Conservation (phyloP, 2,329 filamentous ascomycete species). For the Capronia americana region DNA sequence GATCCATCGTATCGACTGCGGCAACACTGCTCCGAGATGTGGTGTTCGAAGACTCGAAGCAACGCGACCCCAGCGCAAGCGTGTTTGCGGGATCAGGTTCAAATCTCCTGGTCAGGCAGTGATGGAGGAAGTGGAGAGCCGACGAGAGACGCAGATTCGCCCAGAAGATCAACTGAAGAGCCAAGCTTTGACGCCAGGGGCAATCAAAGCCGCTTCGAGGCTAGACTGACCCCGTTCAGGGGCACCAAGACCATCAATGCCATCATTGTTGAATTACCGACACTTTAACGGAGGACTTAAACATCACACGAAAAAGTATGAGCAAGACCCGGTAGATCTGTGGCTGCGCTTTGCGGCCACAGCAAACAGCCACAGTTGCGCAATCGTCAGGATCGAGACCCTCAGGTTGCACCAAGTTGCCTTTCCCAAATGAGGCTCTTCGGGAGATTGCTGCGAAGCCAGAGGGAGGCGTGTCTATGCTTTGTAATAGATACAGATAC, state of each 20-base stretch:
- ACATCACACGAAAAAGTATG: conserved; percentile 2
- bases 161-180: neutral
- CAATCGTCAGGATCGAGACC: neutral
- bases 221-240: neutral
- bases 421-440: neutral
- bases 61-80: neutral
- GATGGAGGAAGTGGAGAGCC: conserved; percentile 31
- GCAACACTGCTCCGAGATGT: conserved; percentile 6
- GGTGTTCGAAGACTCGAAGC: neutral
- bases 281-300: neutral
- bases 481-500: neutral
- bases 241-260: neutral
- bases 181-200: conserved; percentile 24
- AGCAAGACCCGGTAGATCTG: conserved; percentile 6
- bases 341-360: conserved; percentile 15
- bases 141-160: conserved; percentile 23
- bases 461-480: neutral
- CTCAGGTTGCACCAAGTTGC: neutral
- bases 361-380: conserved; percentile 11
- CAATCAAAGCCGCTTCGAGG: neutral
- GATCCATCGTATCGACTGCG: conserved; percentile 15
- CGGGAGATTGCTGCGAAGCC: neutral
- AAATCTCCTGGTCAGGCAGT: conserved; percentile 30
- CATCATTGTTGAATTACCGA: neutral
- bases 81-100: conserved; percentile 30